phyloP scores from a whole-genome alignment of 805 yeast genomes.

The Millerago galiae region DNA sequence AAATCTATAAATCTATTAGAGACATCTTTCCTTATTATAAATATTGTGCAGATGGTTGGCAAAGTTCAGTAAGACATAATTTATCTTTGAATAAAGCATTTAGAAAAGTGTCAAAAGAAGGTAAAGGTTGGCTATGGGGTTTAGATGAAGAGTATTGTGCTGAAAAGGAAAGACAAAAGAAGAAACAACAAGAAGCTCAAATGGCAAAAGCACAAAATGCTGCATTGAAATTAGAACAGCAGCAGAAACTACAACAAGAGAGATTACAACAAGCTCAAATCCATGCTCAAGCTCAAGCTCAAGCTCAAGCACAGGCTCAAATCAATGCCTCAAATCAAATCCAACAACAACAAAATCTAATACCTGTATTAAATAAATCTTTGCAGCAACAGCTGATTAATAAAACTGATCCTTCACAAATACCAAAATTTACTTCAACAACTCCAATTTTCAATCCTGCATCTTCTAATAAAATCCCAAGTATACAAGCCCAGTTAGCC shows the following conservation, averaged over 20 bases:
- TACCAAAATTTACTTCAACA: slow-evolving; percentile 8
- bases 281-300: slow-evolving; percentile 24
- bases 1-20: slow-evolving; percentile 80
- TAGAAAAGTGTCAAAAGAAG: slow-evolving; percentile 72
- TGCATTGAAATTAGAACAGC: slow-evolving; percentile 45
- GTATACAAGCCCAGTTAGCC: slow-evolving; percentile 24
- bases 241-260: slow-evolving; percentile 31
- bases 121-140: slow-evolving; percentile 95
- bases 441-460: slow-evolving; percentile 8
- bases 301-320: slow-evolving; percentile 20
- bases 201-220: slow-evolving; percentile 54
- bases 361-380: slow-evolving; percentile 3
- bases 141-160: slow-evolving; percentile 78
- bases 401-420: slow-evolving; percentile 6
- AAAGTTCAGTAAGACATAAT: slow-evolving; percentile 86
- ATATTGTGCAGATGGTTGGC: slow-evolving; percentile 98
- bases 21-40: slow-evolving; percentile 86
- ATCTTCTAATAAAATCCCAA: slow-evolving; percentile 16
- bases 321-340: slow-evolving; percentile 9
- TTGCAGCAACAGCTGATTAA: slow-evolving; percentile 1
- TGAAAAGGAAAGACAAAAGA: slow-evolving; percentile 72
- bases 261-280: slow-evolving; percentile 22
- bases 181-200: slow-evolving; percentile 59
- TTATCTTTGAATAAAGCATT: slow-evolving; percentile 82
- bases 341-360: not conserved